Conservation (phyloP, 176 grass and related monocot genomes). For the Dendrocalamus sinicus region DNA sequence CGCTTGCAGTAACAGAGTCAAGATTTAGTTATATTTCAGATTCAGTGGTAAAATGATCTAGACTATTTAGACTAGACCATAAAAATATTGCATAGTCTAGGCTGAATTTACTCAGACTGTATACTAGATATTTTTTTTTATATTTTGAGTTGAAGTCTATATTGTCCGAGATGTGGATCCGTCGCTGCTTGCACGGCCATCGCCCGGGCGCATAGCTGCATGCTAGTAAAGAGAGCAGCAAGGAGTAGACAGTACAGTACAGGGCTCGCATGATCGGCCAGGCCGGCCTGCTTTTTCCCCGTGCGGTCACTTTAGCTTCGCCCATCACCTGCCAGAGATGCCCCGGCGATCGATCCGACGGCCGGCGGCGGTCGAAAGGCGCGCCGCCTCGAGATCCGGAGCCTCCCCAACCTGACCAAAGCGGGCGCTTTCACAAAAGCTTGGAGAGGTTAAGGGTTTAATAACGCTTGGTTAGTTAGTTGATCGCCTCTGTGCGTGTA, state of each 20-base stretch:
- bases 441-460: constrained; percentile 23
- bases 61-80: too few species aligned
- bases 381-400: constrained; percentile 50
- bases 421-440: constrained; percentile 53
- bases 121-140: too few species aligned
- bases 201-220: neutral
- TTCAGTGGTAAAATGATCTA: too few species aligned
- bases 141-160: too few species aligned
- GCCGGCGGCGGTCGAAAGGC: neutral
- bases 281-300: constrained; percentile 46
- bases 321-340: constrained; percentile 30
- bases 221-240: neutral
- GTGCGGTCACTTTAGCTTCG: constrained; percentile 47
- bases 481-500: neutral
- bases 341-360: constrained; percentile 29
- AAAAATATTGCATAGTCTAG: too few species aligned
- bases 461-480: constrained; percentile 35
- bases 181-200: too few species aligned
- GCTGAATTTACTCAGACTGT: too few species aligned
- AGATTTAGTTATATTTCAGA: too few species aligned
- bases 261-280: neutral
- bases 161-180: rapidly evolving
- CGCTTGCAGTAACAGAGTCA: rapidly evolving
- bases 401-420: constrained; percentile 59
- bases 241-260: neutral